phyloP scores from a whole-genome alignment of 768 basidiomycete species.

The Dentipellis sp. region DNA sequence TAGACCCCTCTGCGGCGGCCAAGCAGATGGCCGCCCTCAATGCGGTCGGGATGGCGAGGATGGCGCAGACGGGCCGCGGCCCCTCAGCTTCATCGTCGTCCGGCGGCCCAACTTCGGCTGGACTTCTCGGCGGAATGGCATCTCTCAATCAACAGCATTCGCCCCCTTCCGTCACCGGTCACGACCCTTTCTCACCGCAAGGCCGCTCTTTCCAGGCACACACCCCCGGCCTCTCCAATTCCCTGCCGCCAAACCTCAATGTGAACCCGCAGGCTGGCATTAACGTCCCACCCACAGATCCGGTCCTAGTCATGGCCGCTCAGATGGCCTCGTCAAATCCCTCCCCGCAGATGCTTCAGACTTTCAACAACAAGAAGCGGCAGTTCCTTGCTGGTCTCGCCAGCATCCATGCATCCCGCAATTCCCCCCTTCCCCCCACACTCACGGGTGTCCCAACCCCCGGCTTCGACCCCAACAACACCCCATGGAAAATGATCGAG shows the following conservation, averaged over 20 bases:
- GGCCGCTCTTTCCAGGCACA: conserved; percentile 14
- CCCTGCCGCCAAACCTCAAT: conserved; percentile 35
- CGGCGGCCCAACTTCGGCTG: conserved; percentile 57
- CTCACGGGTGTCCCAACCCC: conserved; percentile 54
- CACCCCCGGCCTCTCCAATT: neutral
- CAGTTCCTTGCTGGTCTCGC: conserved; percentile 55
- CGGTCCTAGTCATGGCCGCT: conserved; percentile 22
- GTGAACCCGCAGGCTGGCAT: conserved; percentile 6
- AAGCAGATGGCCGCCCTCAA: conserved; percentile 79
- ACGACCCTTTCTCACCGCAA: conserved; percentile 16
- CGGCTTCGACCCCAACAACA: conserved; percentile 51
- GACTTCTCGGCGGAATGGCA: conserved; percentile 51
- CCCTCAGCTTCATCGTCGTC: conserved; percentile 20
- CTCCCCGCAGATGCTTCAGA: conserved; percentile 23
- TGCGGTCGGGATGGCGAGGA: conserved; percentile 48
- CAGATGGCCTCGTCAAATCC: conserved; percentile 27
- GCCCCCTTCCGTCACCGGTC: conserved; percentile 15
- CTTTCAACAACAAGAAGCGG: conserved; percentile 44
- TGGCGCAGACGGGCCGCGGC: conserved; percentile 30
- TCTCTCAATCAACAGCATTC: conserved; percentile 18
- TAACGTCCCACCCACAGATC: conserved; percentile 9
- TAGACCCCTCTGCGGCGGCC: conserved; percentile 57
- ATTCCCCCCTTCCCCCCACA: conserved; percentile 64
- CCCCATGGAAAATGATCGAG: conserved; percentile 62
- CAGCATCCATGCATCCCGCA: conserved; percentile 44